A percentile compares a stretch with the other conserved stretches of the same genome.
Evolutionary conservation across 2,329 filamentous ascomycete genomes (phyloP).

Genomic region (Didymella lethalis): DNA sequence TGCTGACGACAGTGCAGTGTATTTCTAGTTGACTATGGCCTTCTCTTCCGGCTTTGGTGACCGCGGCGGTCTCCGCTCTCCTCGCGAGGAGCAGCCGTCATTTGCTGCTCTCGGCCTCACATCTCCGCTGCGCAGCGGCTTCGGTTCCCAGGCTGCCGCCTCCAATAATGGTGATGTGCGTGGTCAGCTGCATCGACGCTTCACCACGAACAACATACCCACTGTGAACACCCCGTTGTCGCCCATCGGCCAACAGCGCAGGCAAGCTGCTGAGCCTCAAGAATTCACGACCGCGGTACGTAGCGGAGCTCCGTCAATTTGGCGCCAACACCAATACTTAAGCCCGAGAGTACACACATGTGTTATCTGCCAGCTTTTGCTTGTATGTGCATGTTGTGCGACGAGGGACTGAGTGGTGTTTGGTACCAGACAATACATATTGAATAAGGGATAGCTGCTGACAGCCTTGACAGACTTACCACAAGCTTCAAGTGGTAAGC

Average conservation of each 20-base stretch:
- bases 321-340: neutral
- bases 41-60: conserved; percentile 69
- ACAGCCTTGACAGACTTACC: conserved; percentile 62
- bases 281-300: conserved; percentile 63
- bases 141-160: conserved; percentile 52
- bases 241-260: conserved; percentile 63
- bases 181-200: conserved; percentile 83
- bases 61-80: conserved; percentile 78
- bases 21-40: conserved; percentile 63
- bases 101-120: conserved; percentile 72
- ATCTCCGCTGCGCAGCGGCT: conserved; percentile 70
- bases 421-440: conserved; percentile 21
- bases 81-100: conserved; percentile 73
- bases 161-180: conserved; percentile 69
- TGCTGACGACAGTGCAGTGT: conserved; percentile 48
- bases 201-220: conserved; percentile 87
- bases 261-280: conserved; percentile 62
- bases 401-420: neutral
- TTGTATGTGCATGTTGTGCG: conserved; percentile 5
- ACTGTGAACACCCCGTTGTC: conserved; percentile 76
- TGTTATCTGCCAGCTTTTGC: neutral
- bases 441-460: conserved; percentile 39
- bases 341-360: neutral
- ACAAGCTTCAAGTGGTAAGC: conserved; percentile 80
- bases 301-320: conserved; percentile 41